Conservation (phyloP, 306 rosid species). For the Cucurbita argyrosperma region DNA sequence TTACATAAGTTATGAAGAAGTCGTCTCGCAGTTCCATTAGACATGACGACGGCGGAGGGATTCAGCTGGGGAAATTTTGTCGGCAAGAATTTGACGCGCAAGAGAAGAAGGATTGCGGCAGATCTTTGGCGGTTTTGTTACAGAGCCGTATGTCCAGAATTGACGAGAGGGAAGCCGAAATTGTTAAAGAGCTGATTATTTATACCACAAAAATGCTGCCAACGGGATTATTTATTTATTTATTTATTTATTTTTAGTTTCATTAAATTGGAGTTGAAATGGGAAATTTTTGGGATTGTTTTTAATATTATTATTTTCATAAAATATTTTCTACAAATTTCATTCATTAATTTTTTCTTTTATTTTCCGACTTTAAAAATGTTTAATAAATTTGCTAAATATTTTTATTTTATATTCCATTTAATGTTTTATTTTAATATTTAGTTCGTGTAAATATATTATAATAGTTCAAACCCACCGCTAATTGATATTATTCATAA, state of each 20-base stretch:
- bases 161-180: background rate
- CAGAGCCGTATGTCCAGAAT: background rate
- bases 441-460: too few species aligned
- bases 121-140: background rate
- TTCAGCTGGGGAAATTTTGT: background rate
- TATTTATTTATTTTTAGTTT: too few species aligned
- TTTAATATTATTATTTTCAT: too few species aligned
- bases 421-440: too few species aligned
- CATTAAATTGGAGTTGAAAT: background rate
- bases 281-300: too few species aligned
- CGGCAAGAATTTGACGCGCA: background rate
- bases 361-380: too few species aligned
- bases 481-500: too few species aligned
- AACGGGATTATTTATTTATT: background rate
- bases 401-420: too few species aligned
- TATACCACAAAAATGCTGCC: background rate
- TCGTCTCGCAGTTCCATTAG: slow-evolving; percentile 6
- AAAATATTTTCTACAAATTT: too few species aligned
- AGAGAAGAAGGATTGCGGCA: background rate
- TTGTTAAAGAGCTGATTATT: background rate
- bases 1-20: slow-evolving; percentile 8
- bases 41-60: slow-evolving; percentile 1
- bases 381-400: too few species aligned
- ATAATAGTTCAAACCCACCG: too few species aligned
- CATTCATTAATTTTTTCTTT: too few species aligned